phyloP scores from a whole-genome alignment of 148 eudicot species.

The Rhododendron mucronatum region DNA sequence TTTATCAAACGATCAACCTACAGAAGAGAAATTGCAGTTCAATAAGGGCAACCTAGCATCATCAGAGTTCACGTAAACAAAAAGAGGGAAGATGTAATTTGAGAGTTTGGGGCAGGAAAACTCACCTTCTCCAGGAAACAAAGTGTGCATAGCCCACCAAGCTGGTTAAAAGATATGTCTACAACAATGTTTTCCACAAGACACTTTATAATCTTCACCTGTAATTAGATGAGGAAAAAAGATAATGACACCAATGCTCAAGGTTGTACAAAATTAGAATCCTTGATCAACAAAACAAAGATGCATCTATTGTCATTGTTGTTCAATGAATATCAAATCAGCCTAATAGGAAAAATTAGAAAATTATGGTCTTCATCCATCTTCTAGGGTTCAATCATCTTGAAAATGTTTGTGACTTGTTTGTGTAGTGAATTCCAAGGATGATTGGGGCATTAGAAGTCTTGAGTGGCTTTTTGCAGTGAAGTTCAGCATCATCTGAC shows the following conservation, averaged over 20 bases:
- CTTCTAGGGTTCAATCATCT: background rate
- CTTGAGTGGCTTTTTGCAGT: background rate
- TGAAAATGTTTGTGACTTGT: background rate
- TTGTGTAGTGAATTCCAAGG: background rate
- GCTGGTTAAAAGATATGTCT: constrained; percentile 76
- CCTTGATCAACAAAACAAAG: background rate
- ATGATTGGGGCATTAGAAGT: background rate
- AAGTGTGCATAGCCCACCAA: constrained; percentile 79
- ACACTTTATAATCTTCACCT: constrained; percentile 76
- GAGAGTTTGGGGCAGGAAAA: background rate
- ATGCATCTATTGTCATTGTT: background rate
- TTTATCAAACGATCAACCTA: constrained; percentile 78
- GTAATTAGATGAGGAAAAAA: constrained; percentile 17
- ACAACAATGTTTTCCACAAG: constrained; percentile 74
- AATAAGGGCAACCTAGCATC: background rate
- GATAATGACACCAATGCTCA: background rate
- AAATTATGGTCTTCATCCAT: background rate
- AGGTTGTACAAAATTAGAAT: background rate
- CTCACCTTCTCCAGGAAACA: constrained; percentile 78
- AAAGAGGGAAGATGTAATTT: background rate
- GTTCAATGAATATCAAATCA: background rate
- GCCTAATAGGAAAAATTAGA: background rate
- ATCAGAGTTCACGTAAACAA: background rate
- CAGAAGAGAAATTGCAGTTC: constrained; percentile 9
- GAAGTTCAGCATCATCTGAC: no score